A percentile compares a stretch with the other conserved stretches of the same genome.
Evolutionary conservation across 352 stramenopile species (phyloP).

Genomic region (Phytophthora cactorum): DNA sequence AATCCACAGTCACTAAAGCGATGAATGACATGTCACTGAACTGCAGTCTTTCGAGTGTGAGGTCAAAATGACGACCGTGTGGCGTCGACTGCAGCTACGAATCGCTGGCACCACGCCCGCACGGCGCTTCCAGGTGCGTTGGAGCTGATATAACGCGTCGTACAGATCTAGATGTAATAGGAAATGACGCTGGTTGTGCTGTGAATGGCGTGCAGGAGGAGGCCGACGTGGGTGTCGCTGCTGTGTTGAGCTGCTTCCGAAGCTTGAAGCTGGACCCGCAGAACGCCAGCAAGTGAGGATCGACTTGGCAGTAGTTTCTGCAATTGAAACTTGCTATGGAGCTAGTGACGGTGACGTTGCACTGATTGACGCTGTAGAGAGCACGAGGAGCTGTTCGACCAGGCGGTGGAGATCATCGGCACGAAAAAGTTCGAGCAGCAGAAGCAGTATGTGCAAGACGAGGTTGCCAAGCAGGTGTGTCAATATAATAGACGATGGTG

Average conservation of each 20-base stretch:
- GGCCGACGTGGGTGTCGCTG: constrained; percentile 75
- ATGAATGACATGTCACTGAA: constrained; percentile 11
- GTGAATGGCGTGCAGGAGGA: constrained; percentile 60
- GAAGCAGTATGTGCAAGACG: constrained; percentile 71
- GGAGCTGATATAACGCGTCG: neutral
- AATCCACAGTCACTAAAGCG: constrained; percentile 18
- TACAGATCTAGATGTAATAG: neutral
- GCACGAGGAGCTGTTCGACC: constrained; percentile 73
- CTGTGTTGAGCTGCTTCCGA: constrained; percentile 82
- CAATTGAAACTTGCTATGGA: neutral
- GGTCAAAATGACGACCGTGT: constrained; percentile 65
- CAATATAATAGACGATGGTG: neutral
- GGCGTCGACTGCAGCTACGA: constrained; percentile 79
- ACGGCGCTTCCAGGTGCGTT: constrained; percentile 75
- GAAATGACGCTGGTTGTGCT: constrained; percentile 5
- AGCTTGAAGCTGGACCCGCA: constrained; percentile 56
- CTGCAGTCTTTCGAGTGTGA: neutral
- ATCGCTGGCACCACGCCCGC: constrained; percentile 80
- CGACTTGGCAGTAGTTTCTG: neutral
- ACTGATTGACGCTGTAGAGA: constrained; percentile 43
- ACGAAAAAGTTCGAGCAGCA: constrained; percentile 86
- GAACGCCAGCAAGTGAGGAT: constrained; percentile 54
- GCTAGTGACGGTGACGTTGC: neutral
- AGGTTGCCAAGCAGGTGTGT: constrained; percentile 64
- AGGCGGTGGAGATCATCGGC: constrained; percentile 73